Conservation (phyloP, 1,139 yeast species). For the Nakaseomyces bracarensis region DNA sequence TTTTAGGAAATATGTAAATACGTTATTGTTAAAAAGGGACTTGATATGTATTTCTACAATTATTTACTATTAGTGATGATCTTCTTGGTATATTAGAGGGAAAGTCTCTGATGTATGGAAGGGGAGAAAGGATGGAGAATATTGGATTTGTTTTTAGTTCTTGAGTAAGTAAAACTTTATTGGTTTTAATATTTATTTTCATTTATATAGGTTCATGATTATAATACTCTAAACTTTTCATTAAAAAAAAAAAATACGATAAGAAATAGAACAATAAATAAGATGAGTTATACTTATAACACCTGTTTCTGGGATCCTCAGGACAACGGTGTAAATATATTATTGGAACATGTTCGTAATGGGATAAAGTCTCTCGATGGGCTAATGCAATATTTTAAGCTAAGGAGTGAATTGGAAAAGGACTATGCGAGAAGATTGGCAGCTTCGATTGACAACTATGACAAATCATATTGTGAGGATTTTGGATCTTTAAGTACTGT, state of each 20-base stretch:
- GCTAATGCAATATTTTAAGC: slow-evolving; percentile 24
- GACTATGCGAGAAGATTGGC: slow-evolving; percentile 30
- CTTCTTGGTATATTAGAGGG: too few species aligned
- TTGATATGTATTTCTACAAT: not conserved
- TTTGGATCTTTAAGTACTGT: slow-evolving; percentile 22
- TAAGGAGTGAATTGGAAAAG: slow-evolving; percentile 27
- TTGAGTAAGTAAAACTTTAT: too few species aligned
- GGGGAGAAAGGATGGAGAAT: too few species aligned
- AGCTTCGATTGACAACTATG: slow-evolving; percentile 25
- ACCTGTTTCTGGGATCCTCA: slow-evolving; percentile 32
- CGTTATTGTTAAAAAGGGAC: too few species aligned
- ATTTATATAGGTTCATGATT: too few species aligned
- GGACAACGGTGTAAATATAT: slow-evolving; percentile 28
- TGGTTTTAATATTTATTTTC: too few species aligned
- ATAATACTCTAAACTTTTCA: too few species aligned
- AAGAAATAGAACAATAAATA: not conserved
- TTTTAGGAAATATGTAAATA: slow-evolving; percentile 5
- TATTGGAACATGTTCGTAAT: slow-evolving; percentile 24
- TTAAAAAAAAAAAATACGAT: not conserved
- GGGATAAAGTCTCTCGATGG: slow-evolving; percentile 26
- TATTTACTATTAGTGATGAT: too few species aligned
- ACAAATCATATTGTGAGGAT: slow-evolving; percentile 18
- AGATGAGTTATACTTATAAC: slow-evolving; percentile 24
- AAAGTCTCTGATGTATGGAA: too few species aligned
- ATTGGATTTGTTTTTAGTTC: too few species aligned